These are phyloP conservation scores for Boletellus ananas DNA, from an alignment of 768 basidiomycete species.

Conservation along the genomic window DNA sequence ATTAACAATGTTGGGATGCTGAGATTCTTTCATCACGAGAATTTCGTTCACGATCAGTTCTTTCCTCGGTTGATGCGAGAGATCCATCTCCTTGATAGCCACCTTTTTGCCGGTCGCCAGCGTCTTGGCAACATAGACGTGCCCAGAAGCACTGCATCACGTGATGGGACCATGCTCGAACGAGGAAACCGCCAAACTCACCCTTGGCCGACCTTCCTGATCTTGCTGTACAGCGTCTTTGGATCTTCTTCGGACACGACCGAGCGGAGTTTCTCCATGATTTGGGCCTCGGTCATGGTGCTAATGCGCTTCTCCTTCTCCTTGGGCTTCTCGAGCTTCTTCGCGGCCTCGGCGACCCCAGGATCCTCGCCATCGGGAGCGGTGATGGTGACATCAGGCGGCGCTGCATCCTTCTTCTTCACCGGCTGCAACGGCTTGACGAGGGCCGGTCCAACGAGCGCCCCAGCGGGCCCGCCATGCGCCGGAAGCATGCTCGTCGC, in stretches of 20 bases:
- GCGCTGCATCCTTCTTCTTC: constrained; percentile 50
- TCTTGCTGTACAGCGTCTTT: constrained; percentile 87
- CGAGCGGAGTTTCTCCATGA: constrained; percentile 93
- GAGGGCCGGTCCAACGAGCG: constrained; percentile 51
- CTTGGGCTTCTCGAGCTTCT: constrained; percentile 56
- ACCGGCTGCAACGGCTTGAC: constrained; percentile 73
- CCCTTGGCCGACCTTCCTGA: constrained; percentile 99
- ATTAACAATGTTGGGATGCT: constrained; percentile 96
- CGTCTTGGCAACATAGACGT: constrained; percentile 96
- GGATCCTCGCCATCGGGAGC: constrained; percentile 41
- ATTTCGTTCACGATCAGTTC: constrained; percentile 98
- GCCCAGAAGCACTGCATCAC: constrained; percentile 79
- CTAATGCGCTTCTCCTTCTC: constrained; percentile 83
- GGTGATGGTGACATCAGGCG: constrained; percentile 50
- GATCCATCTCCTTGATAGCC: constrained; percentile 98
- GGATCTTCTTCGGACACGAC: constrained; percentile 89
- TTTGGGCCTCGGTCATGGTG: constrained; percentile 95
- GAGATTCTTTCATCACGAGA: constrained; percentile 97
- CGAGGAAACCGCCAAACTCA: constrained; percentile 39
- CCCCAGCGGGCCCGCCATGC: constrained; percentile 48
- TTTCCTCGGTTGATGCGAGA: constrained; percentile 91
- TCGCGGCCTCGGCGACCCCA: constrained; percentile 64
- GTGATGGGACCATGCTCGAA: constrained; percentile 1
- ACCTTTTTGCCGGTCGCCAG: constrained; percentile 81
- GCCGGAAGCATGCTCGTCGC: constrained; percentile 31